Conservation (phyloP, 148 eudicot genomes). For the Selenicereus undatus region DNA sequence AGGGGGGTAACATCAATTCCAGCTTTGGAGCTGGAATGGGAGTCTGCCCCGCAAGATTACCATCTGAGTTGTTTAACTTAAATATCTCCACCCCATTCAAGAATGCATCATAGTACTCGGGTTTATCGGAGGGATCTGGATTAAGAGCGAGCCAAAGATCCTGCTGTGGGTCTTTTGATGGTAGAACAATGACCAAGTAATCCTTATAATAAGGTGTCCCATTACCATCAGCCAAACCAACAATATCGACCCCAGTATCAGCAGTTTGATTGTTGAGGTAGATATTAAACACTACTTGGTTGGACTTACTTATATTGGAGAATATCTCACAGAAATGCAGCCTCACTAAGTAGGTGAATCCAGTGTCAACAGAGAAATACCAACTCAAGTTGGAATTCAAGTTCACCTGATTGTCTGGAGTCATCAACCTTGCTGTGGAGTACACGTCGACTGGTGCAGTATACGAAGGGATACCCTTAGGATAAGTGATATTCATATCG, state of each 20-base stretch:
- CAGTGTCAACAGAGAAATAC: conserved; percentile 66
- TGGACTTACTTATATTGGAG: conserved; percentile 28
- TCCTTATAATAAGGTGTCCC: conserved; percentile 52
- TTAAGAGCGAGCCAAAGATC: conserved; percentile 83
- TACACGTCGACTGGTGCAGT: conserved; percentile 78
- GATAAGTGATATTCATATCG: conserved; percentile 44
- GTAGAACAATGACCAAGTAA: conserved; percentile 49
- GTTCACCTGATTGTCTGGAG: conserved; percentile 43
- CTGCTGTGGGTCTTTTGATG: conserved; percentile 47
- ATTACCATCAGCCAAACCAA: conserved; percentile 39
- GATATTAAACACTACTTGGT: conserved; percentile 64
- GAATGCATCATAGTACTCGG: conserved; percentile 59
- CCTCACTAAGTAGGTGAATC: conserved; percentile 76
- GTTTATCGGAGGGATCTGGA: conserved; percentile 30
- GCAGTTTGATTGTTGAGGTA: conserved; percentile 79
- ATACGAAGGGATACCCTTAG: conserved; percentile 38
- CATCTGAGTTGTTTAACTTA: conserved; percentile 50
- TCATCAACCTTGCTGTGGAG: conserved; percentile 74
- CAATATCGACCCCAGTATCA: conserved; percentile 42
- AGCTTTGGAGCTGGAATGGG: conserved; percentile 64
- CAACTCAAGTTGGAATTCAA: conserved; percentile 66
- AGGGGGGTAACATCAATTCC: conserved; percentile 17
- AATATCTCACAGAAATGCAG: conserved; percentile 83
- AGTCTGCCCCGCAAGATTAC: conserved; percentile 80
- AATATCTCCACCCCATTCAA: conserved; percentile 91